Evolutionary conservation across 2,329 filamentous ascomycete genomes (phyloP), one percentile per base, ranked within the genome.

Genomic region (Domatiomyces globalis): DNA sequence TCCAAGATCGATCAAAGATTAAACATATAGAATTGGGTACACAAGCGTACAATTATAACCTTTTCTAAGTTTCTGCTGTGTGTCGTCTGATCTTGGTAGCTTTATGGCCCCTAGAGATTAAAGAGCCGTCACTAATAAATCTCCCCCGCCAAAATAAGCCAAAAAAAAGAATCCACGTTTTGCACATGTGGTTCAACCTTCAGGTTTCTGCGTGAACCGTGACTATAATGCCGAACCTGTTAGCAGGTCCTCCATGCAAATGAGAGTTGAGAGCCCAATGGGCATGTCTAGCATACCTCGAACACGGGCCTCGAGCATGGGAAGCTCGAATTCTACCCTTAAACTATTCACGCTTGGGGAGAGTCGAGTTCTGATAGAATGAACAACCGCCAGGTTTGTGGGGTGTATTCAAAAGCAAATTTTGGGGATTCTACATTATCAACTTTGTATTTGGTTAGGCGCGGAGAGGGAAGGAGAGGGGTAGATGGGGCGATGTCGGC

Each of bases 1-100:
- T 76, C 76, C 54, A 84, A 83, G 63, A 77, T 77, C 60, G 80
- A 83, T 59, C 75, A 80, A 15, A 39, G 33, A 39, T 39, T 39
- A 15, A 39, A 25, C 22, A 25, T 15, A 2, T 39, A 39, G 33
- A 39, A 39, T 2, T 39, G 9, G 5, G 33, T 39, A 39, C 15
- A 39, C 29, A 39, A 39, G 12, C 12, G 15, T 39, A 15, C 29
- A 39, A 39, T 10, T 15, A 39, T 39, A 39, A 39, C 15, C 12
- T 5, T 39, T 15, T 15, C 12, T 15, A 39, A 15, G 4, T 10
- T 15, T 15, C 5, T 39, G 2, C 33, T 2, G 3, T 6, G 6
- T 25, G 22, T 25, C 22, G 22, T 25, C 22, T 25, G 22, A 25
- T 25, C 22, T 25, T 25, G 22, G 22, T 25, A 4, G 22, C 6